Evolutionary conservation across 2,329 filamentous ascomycete species (phyloP).

Genomic region (Pestalotiopsis fici): DNA sequence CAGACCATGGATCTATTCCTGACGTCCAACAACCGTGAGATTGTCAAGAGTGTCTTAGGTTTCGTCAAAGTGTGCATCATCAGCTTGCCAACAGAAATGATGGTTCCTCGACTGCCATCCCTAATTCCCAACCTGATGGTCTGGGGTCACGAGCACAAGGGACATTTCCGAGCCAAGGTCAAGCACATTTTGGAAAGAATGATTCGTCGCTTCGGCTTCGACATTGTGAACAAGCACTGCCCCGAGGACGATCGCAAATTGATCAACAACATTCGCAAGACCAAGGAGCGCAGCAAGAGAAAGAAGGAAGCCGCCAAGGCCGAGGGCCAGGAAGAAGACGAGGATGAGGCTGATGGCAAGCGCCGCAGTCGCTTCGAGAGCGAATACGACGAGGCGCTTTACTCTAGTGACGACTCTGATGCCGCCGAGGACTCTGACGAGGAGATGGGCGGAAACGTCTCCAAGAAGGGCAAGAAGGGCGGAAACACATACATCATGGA

Average conservation of each 20-base stretch:
- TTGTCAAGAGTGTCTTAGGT: constrained; percentile 89
- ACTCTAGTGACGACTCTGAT: constrained; percentile 72
- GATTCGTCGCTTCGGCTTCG: constrained; percentile 86
- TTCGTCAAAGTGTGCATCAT: constrained; percentile 97
- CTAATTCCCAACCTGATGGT: constrained; percentile 89
- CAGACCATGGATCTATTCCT: constrained; percentile 96
- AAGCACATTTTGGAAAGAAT: constrained; percentile 97
- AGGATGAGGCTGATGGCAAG: constrained; percentile 47
- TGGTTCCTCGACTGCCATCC: constrained; percentile 74
- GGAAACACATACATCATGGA: constrained; percentile 86
- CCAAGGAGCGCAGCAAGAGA: constrained; percentile 85
- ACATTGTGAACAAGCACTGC: constrained; percentile 76
- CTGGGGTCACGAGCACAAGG: constrained; percentile 98
- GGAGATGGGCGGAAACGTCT: constrained; percentile 48
- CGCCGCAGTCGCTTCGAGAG: constrained; percentile 75
- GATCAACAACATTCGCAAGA: constrained; percentile 92
- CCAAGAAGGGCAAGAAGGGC: constrained; percentile 53
- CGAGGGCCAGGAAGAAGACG: constrained; percentile 57
- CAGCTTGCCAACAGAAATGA: constrained; percentile 75
- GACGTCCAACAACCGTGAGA: constrained; percentile 94
- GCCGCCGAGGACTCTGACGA: constrained; percentile 65
- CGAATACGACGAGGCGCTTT: constrained; percentile 95
- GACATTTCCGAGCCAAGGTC: constrained; percentile 93
- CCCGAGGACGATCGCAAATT: constrained; percentile 88
- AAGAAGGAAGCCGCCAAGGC: constrained; percentile 73